Percentiles rank a stretch among this genome's conserved stretches.
Conservation (phyloP, 805 yeast species). For the Wickerhamiella lipophila region DNA sequence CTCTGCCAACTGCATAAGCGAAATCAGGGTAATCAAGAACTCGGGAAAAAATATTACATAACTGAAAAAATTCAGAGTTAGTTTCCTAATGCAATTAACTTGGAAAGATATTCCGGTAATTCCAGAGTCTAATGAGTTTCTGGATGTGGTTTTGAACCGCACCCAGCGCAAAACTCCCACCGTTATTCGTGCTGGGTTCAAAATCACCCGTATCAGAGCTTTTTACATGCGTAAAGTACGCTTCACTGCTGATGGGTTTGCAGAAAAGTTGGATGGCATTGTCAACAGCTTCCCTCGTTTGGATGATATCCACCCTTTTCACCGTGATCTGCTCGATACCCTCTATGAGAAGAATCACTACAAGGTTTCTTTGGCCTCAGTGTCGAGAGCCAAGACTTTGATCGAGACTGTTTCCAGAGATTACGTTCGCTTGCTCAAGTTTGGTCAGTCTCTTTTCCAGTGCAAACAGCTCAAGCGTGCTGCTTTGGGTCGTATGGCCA, state of each 20-base stretch:
- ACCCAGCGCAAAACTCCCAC: constrained; percentile 99
- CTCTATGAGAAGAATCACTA: constrained; percentile 96
- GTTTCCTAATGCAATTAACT: constrained; percentile 69
- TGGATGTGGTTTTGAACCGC: constrained; percentile 92
- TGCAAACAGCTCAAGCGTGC: constrained; percentile 98
- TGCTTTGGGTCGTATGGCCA: constrained; percentile 99
- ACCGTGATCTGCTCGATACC: constrained; percentile 95
- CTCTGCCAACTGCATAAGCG: background rate
- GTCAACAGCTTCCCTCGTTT: constrained; percentile 87
- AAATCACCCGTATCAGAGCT: constrained; percentile 89
- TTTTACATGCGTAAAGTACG: constrained; percentile 97
- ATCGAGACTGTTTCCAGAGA: constrained; percentile 95
- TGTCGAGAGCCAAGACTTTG: constrained; percentile 83
- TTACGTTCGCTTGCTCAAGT: constrained; percentile 83
- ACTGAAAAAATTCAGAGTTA: constrained; percentile 4
- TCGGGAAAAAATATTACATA: background rate
- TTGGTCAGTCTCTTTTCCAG: constrained; percentile 95
- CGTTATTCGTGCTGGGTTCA: constrained; percentile 93
- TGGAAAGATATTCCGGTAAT: constrained; percentile 98
- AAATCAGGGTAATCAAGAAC: background rate
- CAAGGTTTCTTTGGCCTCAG: constrained; percentile 89
- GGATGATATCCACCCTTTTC: constrained; percentile 96
- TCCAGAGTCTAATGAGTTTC: constrained; percentile 79
- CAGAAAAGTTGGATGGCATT: constrained; percentile 80
- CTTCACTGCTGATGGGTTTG: constrained; percentile 90